Conservation (phyloP, 148 eudicot genomes). For the Agrostemma githago region DNA sequence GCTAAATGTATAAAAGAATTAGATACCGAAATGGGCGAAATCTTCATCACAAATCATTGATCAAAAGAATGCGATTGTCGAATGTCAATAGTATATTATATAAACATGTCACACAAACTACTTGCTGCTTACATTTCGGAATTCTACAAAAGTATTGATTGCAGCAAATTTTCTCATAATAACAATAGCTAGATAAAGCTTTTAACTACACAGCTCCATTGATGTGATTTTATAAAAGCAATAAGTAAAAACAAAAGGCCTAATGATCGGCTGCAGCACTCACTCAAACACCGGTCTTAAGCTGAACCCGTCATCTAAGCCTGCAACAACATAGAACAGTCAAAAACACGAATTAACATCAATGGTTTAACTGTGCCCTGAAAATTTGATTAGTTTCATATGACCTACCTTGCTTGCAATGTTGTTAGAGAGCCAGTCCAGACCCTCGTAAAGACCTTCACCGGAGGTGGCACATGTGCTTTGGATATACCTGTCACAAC, state of each 20-base stretch:
- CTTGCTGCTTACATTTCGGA: constrained; percentile 25
- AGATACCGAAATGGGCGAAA: not conserved
- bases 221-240: constrained; percentile 16
- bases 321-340: constrained; percentile 14
- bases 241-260: constrained; percentile 11
- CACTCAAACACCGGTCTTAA: constrained; percentile 11
- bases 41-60: not conserved
- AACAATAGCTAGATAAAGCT: constrained; percentile 22
- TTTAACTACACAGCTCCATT: constrained; percentile 22
- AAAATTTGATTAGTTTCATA: not conserved
- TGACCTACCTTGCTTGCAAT: constrained; percentile 47
- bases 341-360: not conserved
- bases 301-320: constrained; percentile 19
- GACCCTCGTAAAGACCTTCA: constrained; percentile 60
- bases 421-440: constrained; percentile 66
- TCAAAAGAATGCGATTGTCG: constrained; percentile 18
- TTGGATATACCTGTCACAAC: constrained; percentile 52
- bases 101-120: constrained; percentile 22
- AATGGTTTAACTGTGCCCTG: not conserved
- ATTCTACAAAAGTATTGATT: constrained; percentile 22
- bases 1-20: too few species aligned
- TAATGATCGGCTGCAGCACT: constrained; percentile 17
- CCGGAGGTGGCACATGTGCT: constrained; percentile 64
- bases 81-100: constrained; percentile 16
- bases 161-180: constrained; percentile 22